A percentile compares a stretch with the other conserved stretches of the same genome.
phyloP scores from a whole-genome alignment of 1,139 yeast species.

The Yamadazyma spencermartinsiae region DNA sequence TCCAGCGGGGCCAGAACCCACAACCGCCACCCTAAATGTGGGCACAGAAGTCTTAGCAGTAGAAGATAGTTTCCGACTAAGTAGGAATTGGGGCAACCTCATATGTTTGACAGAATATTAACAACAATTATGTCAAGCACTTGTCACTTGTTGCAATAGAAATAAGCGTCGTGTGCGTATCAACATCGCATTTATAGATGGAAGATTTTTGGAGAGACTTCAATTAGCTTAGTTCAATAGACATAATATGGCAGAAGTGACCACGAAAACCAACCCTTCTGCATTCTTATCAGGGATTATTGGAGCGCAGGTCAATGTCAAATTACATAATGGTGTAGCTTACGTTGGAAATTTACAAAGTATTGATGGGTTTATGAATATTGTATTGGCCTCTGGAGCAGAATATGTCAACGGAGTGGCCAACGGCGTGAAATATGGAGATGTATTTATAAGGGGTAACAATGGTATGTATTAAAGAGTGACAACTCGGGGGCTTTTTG shows the following conservation, averaged over 20 bases:
- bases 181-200: too few species aligned
- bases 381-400: slow-evolving; percentile 75
- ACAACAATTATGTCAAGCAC: too few species aligned
- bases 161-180: too few species aligned
- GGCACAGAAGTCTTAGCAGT: slow-evolving; percentile 7
- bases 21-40: slow-evolving; percentile 56
- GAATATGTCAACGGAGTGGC: slow-evolving; percentile 62
- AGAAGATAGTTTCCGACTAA: background rate
- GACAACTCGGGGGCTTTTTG: background rate
- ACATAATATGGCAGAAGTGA: slow-evolving; percentile 6
- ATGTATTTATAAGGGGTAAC: slow-evolving; percentile 92
- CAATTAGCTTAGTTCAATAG: background rate
- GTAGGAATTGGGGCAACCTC: background rate
- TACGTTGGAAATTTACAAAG: slow-evolving; percentile 77
- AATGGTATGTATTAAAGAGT: slow-evolving; percentile 60
- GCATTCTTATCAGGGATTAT: slow-evolving; percentile 76
- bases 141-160: too few species aligned
- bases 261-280: slow-evolving; percentile 58
- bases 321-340: slow-evolving; percentile 83
- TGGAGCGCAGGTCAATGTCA: slow-evolving; percentile 79
- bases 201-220: too few species aligned
- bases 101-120: too few species aligned
- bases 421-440: slow-evolving; percentile 65
- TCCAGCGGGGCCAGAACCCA: slow-evolving; percentile 98
- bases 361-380: slow-evolving; percentile 96